A percentile compares a stretch with the other conserved stretches of the same genome.
These are phyloP conservation scores for Phyllosticta paracitricarpa DNA, from an alignment of 2,329 filamentous ascomycete species.

Conservation along the genomic window DNA sequence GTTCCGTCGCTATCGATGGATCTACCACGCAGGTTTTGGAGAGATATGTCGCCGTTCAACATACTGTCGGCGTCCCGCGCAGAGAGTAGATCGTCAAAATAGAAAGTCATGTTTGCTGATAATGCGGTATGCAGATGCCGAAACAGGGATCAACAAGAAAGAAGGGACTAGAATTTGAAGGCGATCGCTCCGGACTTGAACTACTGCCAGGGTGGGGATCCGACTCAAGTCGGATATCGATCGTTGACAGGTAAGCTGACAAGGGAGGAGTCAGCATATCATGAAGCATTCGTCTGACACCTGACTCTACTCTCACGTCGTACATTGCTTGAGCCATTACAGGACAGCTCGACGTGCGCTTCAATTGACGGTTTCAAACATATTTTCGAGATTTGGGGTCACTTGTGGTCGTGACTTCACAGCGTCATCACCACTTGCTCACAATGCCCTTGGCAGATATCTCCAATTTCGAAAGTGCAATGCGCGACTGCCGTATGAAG, in stretches of 20 bases:
- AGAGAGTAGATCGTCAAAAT: slow-evolving; percentile 7
- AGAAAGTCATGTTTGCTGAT: slow-evolving; percentile 1
- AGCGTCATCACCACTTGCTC: no score
- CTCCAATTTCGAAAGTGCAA: no score
- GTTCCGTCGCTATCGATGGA: neutral
- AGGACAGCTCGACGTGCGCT: no score
- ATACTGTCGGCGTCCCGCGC: slow-evolving; percentile 3
- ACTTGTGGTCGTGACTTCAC: no score
- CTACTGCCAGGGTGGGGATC: neutral
- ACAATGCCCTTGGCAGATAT: no score
- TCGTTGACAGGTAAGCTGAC: neutral
- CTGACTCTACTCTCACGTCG: neutral
- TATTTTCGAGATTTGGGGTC: no score
- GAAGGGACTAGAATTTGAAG: neutral
- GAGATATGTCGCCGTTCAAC: neutral
- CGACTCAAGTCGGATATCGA: neutral
- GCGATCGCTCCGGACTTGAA: neutral
- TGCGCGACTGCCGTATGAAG: no score
- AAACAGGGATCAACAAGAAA: neutral
- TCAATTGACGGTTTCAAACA: no score
- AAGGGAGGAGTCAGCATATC: neutral
- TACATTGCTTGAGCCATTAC: no score
- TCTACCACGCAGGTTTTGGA: neutral
- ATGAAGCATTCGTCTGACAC: neutral
- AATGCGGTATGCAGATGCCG: neutral